Evolutionary conservation across 2,329 filamentous ascomycete species (phyloP).

Genomic region (Ambrosiella xylebori): DNA sequence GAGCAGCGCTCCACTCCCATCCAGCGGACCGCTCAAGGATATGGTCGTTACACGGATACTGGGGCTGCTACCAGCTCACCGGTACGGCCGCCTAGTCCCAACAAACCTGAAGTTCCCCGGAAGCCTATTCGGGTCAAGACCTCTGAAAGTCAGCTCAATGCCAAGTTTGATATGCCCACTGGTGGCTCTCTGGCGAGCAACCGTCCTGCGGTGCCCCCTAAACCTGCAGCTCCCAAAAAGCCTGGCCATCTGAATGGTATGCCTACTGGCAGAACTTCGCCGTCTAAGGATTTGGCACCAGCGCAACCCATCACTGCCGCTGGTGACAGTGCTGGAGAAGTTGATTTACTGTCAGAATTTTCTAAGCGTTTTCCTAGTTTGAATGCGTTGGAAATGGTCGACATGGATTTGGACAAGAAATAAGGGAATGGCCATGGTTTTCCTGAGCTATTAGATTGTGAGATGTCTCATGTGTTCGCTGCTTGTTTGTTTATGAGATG

Average conservation of each 20-base stretch:
- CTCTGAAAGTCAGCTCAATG: slow-evolving; percentile 14
- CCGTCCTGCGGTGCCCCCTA: slow-evolving; percentile 14
- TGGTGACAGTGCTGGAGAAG: slow-evolving; percentile 36
- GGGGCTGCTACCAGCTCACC: neutral
- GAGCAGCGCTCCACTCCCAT: slow-evolving; percentile 42
- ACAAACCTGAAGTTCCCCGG: slow-evolving; percentile 6
- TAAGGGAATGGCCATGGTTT: neutral
- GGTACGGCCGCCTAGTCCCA: neutral
- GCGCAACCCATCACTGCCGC: slow-evolving; percentile 22
- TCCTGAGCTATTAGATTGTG: neutral
- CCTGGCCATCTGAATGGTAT: slow-evolving; percentile 42
- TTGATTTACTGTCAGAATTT: slow-evolving; percentile 54
- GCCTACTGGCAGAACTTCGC: slow-evolving; percentile 24
- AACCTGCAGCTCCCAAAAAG: slow-evolving; percentile 42
- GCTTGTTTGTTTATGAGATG: neutral
- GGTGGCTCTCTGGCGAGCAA: neutral
- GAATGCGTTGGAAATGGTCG: slow-evolving; percentile 74
- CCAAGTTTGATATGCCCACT: slow-evolving; percentile 13
- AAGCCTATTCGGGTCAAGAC: slow-evolving; percentile 9
- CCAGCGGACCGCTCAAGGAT: slow-evolving; percentile 66
- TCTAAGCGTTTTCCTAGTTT: slow-evolving; percentile 75
- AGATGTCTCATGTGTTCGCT: neutral
- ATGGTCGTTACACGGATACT: slow-evolving; percentile 65
- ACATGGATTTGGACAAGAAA: slow-evolving; percentile 36
- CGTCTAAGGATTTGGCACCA: slow-evolving; percentile 20